These are phyloP conservation scores for Tulasnella sp. DNA, from an alignment of 768 basidiomycete species.

Conservation along the genomic window DNA sequence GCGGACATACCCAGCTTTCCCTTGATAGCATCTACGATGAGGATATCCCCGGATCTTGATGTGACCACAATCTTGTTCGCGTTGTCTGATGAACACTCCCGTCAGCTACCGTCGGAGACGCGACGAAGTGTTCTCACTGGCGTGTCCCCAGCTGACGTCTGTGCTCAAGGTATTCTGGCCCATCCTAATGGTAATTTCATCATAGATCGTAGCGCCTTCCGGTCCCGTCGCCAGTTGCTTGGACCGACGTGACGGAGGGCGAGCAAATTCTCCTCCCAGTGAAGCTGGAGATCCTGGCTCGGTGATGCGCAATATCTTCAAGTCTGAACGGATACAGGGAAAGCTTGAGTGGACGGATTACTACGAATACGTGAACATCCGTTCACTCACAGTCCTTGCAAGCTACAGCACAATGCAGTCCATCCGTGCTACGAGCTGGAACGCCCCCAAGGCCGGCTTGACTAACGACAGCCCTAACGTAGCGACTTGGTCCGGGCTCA, in stretches of 20 bases:
- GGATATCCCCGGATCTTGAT: conserved; percentile 19
- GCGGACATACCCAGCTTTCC: conserved; percentile 1
- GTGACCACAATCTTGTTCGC: conserved; percentile 20
- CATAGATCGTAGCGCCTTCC: conserved; percentile 10
- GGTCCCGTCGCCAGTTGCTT: conserved; percentile 9
- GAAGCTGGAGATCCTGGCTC: background rate
- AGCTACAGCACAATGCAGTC: conserved; percentile 17
- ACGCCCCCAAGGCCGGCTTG: background rate
- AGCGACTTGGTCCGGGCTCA: conserved; percentile 15
- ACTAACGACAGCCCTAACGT: conserved; percentile 15
- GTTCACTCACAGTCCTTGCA: conserved; percentile 18
- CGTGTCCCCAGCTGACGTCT: conserved; percentile 20
- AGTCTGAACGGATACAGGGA: background rate
- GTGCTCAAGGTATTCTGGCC: conserved; percentile 13
- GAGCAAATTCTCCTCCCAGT: background rate
- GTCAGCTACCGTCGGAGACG: background rate
- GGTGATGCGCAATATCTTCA: conserved; percentile 19
- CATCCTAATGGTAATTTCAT: conserved; percentile 12
- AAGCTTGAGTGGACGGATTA: background rate
- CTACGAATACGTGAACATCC: background rate
- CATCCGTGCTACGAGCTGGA: conserved; percentile 13
- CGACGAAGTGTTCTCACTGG: background rate
- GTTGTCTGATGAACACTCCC: conserved; percentile 8
- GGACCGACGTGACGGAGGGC: background rate
- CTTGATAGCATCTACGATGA: conserved; percentile 17